phyloP scores from a whole-genome alignment of 73 alveolate species.

The Paramecium sonneborni region DNA sequence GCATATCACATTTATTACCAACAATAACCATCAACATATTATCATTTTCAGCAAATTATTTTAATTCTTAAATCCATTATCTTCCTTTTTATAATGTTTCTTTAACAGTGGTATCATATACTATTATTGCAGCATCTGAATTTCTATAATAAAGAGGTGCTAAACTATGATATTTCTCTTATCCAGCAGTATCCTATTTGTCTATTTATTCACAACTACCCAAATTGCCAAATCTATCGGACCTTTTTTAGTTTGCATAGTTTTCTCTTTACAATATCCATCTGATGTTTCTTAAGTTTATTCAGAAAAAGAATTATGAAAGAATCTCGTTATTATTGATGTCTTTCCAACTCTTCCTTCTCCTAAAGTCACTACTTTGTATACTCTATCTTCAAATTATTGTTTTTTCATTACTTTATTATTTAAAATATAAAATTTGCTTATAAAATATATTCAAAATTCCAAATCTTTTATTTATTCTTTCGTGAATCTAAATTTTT shows the following conservation, averaged over 20 bases:
- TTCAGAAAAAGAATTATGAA: neutral
- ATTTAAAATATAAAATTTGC: neutral
- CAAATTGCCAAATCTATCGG: neutral
- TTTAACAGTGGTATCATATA: conserved; percentile 40
- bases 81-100: conserved; percentile 1
- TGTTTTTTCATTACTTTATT: neutral
- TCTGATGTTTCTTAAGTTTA: neutral
- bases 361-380: neutral
- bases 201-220: neutral
- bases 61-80: conserved; percentile 8
- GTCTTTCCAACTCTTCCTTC: conserved; percentile 44
- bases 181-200: conserved; percentile 55
- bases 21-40: too few species aligned
- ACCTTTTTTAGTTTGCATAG: neutral
- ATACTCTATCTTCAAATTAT: neutral
- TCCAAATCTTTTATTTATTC: neutral
- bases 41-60: neutral
- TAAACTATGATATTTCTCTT: conserved; percentile 24
- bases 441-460: neutral
- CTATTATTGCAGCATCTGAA: conserved; percentile 57
- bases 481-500: neutral
- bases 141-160: conserved; percentile 46
- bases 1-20: too few species aligned
- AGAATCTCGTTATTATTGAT: neutral
- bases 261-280: neutral